Evolutionary conservation across 2,329 filamentous ascomycete genomes (phyloP), one percentile per base, ranked within the genome.

Genomic region (Colletotrichum tabaci): DNA sequence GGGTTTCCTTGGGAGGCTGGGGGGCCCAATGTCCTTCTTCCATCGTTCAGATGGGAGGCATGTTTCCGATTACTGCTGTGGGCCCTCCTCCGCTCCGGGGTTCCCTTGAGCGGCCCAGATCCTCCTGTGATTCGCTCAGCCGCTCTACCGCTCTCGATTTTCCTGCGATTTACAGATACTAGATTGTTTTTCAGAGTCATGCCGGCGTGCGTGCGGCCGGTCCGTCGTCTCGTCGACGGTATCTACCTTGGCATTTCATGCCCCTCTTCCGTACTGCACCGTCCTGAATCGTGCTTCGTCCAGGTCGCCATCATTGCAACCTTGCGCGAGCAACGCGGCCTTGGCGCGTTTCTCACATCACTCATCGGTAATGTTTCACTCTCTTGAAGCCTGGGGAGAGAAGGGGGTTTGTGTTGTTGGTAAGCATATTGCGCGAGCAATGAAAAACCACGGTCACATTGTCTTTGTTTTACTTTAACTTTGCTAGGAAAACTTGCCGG

Each of bases 1-100:
- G 67, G 67, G 50, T 67, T 61, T 21, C n/a, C 42, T 65, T 15
- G 30, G 26, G 38, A 23, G 23, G 26, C 46, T 42, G 61, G 12
- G 55, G 40, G 52, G 58, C 53, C 44, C 55, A 15, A 18, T 16
- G n/a, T 55, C 30, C 16, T 38, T 13, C 30, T 23, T 21, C 21
- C 35, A 42, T 53, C 35, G 9, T 38, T 38, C 35, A 38, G 35
- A 38, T 38, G 35, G 9, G 3, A 38, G 35, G 35, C 9, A 38
- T 38, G 9, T 38, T 38, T 38, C 35, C 35, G 8, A 38, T 38
- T 38, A 38, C 35, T 38, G 8, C 35, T 38, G 35, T 38, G 2
- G 35, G 8, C 35, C 35, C 35, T 38, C 35, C 35, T 38, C 35
- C 57, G 49, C 21, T 35, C 15, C 40, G n/a, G 55, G 49, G 35